These are phyloP conservation scores for Balakata baccata DNA, from an alignment of 345 rosid species.

Conservation along the genomic window DNA sequence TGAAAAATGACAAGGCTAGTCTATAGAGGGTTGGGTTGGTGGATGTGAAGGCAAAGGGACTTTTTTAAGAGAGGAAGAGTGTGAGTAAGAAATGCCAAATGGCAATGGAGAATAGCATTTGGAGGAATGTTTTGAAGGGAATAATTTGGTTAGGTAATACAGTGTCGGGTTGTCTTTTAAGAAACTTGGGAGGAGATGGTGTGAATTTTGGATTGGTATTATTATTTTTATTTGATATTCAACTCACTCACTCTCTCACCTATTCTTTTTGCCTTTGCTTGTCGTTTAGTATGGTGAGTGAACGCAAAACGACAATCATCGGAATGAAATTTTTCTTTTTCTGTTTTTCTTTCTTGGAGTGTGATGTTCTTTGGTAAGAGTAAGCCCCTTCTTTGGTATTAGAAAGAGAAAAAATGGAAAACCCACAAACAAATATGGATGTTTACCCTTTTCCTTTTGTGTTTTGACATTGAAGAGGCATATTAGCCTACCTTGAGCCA, in stretches of 20 bases:
- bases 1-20: conserved; percentile 31
- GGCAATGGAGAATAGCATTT: conserved; percentile 41
- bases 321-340: conserved; percentile 23
- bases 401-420: conserved; percentile 1
- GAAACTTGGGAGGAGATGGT: conserved; percentile 34
- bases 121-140: conserved; percentile 40
- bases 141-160: conserved; percentile 44
- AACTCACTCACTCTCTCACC: conserved; percentile 15
- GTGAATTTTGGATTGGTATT: conserved; percentile 17
- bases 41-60: conserved; percentile 42
- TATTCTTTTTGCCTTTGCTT: conserved; percentile 21
- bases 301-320: conserved; percentile 30
- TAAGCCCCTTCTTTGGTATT: not conserved
- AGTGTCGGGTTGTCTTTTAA: conserved; percentile 27
- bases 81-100: conserved; percentile 35
- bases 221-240: conserved; percentile 17
- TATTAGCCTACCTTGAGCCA: not conserved
- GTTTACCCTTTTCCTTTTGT: not conserved
- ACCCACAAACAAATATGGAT: conserved; percentile 13
- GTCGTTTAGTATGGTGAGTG: conserved; percentile 24
- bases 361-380: conserved; percentile 19
- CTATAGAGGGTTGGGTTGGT: conserved; percentile 36
- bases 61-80: conserved; percentile 27
- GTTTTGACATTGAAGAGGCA: not conserved
- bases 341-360: not conserved